These are phyloP conservation scores for Lolium rigidum DNA, from an alignment of 176 grass and related monocot genomes.

Conservation along the genomic window DNA sequence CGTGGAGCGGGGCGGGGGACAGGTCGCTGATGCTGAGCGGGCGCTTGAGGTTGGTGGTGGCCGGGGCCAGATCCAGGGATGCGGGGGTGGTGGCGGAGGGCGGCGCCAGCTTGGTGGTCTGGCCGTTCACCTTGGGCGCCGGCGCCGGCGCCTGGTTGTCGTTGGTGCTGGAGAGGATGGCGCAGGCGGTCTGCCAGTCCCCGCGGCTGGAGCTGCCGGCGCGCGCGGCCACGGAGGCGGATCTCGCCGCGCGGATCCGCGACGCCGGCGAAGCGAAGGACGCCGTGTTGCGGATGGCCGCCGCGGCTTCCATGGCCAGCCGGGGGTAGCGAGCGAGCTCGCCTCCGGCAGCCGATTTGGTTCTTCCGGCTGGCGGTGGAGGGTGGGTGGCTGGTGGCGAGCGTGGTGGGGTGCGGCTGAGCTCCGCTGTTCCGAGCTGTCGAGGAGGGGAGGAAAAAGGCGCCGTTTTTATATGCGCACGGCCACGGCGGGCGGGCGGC, in stretches of 20 bases:
- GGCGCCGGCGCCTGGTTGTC: not conserved
- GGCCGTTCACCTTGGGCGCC: constrained; percentile 29
- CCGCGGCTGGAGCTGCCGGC: constrained; percentile 55
- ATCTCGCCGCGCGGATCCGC: not conserved
- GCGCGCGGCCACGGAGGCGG: not conserved
- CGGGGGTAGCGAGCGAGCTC: too few relatives aligned
- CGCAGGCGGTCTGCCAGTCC: constrained; percentile 70
- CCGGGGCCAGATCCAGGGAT: constrained; percentile 56
- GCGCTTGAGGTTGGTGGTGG: constrained; percentile 58
- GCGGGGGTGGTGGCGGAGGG: not conserved
- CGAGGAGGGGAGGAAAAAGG: not conserved
- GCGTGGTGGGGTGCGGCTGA: too few relatives aligned
- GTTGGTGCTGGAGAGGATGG: constrained; percentile 69
- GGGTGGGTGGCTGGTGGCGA: too few relatives aligned
- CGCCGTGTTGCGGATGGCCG: too few relatives aligned
- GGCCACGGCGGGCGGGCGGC: not conserved
- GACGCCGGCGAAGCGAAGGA: too few relatives aligned
- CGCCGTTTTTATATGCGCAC: not conserved
- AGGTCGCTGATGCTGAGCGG: constrained; percentile 85
- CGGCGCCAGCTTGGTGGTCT: not conserved
- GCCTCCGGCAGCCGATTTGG: too few relatives aligned
- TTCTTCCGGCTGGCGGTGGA: too few relatives aligned
- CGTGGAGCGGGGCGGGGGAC: constrained; percentile 78
- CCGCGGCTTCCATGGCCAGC: too few relatives aligned
- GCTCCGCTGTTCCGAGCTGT: not conserved